Conservation (phyloP, 352 stramenopile genomes). For the Pythium aphanidermatum region DNA sequence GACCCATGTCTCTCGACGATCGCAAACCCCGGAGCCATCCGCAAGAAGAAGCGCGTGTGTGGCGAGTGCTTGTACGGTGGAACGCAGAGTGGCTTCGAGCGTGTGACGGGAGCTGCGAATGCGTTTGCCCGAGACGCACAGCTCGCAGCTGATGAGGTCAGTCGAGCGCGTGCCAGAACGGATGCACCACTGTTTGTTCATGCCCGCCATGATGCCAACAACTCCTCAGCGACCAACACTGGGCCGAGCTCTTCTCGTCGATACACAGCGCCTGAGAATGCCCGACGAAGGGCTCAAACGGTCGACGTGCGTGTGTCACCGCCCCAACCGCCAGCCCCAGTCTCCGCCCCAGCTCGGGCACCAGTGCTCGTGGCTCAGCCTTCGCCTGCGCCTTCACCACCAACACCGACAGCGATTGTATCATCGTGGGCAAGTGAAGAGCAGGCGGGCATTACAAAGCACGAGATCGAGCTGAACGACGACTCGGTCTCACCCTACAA, state of each 20-base stretch:
- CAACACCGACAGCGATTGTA: constrained; percentile 3
- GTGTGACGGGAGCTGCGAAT: constrained; percentile 6
- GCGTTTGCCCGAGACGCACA: constrained; percentile 7
- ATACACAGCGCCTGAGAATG: constrained; percentile 11
- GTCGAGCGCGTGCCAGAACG: constrained; percentile 1
- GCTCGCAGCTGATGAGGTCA: constrained; percentile 1
- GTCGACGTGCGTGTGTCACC: not conserved
- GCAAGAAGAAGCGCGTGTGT: constrained; percentile 66
- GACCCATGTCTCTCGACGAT: constrained; percentile 58
- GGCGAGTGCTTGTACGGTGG: constrained; percentile 55
- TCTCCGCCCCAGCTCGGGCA: not conserved
- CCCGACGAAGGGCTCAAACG: constrained; percentile 7
- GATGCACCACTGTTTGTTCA: not conserved
- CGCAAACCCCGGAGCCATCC: constrained; percentile 37
- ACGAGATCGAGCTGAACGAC: constrained; percentile 3
- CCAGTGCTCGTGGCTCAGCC: not conserved
- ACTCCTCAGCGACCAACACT: not conserved
- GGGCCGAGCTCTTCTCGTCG: constrained; percentile 9
- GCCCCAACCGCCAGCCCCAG: not conserved
- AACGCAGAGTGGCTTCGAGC: constrained; percentile 22
- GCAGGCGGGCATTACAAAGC: constrained; percentile 3
- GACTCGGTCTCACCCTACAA: constrained; percentile 15
- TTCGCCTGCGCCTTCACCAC: constrained; percentile 4
- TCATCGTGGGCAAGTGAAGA: constrained; percentile 17
- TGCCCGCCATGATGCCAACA: not conserved